Conservation (phyloP, 345 rosid genomes). For the Viola odorata region DNA sequence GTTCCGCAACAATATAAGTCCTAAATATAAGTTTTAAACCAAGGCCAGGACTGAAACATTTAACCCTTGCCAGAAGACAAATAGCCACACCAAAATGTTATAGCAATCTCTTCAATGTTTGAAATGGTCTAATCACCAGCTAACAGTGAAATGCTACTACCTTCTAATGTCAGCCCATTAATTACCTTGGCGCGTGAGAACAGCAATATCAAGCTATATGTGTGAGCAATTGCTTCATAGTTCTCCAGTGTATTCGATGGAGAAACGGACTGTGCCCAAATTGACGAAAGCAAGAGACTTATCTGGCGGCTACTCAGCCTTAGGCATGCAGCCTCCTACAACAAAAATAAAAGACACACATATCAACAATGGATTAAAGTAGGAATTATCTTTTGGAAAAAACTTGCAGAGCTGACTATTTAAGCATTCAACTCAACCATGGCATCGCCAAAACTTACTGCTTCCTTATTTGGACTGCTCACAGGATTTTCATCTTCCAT, state of each 20-base stretch:
- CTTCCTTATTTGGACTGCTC: conserved; percentile 29
- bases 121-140: not conserved
- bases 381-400: conserved; percentile 3
- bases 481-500: conserved; percentile 22
- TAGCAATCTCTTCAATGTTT: not conserved
- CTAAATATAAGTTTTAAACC: too few species aligned
- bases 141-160: conserved; percentile 2
- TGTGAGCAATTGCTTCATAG: conserved; percentile 92
- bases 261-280: conserved; percentile 91
- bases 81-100: not conserved
- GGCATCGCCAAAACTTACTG: conserved; percentile 33
- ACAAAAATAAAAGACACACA: conserved; percentile 7
- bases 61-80: too few species aligned
- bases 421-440: conserved; percentile 4
- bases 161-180: conserved; percentile 7
- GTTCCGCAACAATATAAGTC: too few species aligned
- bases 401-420: conserved; percentile 4
- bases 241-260: conserved; percentile 81
- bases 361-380: conserved; percentile 3
- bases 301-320: conserved; percentile 94
- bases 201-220: conserved; percentile 79
- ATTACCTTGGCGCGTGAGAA: conserved; percentile 90
- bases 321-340: conserved; percentile 48
- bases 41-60: too few species aligned
- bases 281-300: conserved; percentile 80